Conservation (phyloP, 495 filamentous ascomycete species). For the Jackrogersella multiformis region DNA sequence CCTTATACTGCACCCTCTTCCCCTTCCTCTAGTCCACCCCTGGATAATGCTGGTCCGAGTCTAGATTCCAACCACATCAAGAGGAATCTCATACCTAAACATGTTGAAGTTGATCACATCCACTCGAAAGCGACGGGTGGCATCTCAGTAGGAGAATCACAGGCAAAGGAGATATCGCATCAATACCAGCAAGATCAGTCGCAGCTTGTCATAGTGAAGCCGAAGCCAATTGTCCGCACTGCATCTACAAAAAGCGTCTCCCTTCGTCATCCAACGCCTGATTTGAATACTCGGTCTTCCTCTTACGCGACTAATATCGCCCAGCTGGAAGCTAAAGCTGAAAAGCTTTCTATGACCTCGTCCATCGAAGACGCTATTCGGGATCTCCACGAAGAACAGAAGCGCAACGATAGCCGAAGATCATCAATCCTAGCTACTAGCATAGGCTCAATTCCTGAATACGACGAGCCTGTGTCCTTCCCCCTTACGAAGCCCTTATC, state of each 20-base stretch:
- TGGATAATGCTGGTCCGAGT: slow-evolving; percentile 9
- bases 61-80: slow-evolving; percentile 3
- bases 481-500: slow-evolving; percentile 59
- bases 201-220: slow-evolving; percentile 40
- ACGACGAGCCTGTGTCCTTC: slow-evolving; percentile 47
- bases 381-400: slow-evolving; percentile 80
- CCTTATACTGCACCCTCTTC: slow-evolving; percentile 36
- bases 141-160: slow-evolving; percentile 4
- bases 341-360: slow-evolving; percentile 80
- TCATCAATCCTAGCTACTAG: slow-evolving; percentile 61
- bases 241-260: slow-evolving; percentile 66
- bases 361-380: slow-evolving; percentile 84
- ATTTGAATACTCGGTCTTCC: slow-evolving; percentile 76
- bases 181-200: slow-evolving; percentile 19
- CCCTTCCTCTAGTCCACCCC: slow-evolving; percentile 31
- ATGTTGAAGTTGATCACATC: not conserved
- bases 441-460: slow-evolving; percentile 50
- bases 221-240: slow-evolving; percentile 65
- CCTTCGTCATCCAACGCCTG: slow-evolving; percentile 79
- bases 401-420: slow-evolving; percentile 69
- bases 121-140: slow-evolving; percentile 18
- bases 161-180: slow-evolving; percentile 25
- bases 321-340: slow-evolving; percentile 81
- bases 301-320: slow-evolving; percentile 82
- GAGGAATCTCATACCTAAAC: slow-evolving; percentile 1